Evolutionary conservation across 345 rosid species (phyloP), one percentile per base, ranked within the genome.

Genomic region (rapeseed (Brassica napus)): DNA sequence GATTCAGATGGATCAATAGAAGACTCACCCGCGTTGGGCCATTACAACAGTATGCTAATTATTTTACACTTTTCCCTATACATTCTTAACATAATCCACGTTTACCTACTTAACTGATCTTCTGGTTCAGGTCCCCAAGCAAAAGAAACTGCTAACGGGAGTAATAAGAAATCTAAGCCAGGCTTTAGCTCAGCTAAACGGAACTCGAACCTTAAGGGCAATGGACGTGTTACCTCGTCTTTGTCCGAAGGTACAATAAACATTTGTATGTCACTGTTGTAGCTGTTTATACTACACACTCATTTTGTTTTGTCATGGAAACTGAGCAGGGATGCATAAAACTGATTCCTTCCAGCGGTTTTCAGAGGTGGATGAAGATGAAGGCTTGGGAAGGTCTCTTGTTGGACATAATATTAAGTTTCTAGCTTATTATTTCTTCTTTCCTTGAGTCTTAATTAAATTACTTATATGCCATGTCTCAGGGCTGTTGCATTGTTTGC

Each of bases 361-460:
- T 68, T 77, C 83, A 58, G 92, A 86, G 79, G 83, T 76, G 80
- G 83, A 72, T 65, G 90, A 87, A 77, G 90, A 83, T 82, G 90
- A 87, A 81, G 99, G 90, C 65, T 77, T 86, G 84, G 85, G 87
- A 76, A 96, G 97, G 98, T 93, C 75, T 79, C 65, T 78, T 79
- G 64, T 72, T 59, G 32, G 61, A 16, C 76, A 68, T 58, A n/a
- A 24, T 63, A 49, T 31, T 72, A 34, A 65, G 21, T 60, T 35
- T 72, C 71, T 37, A 52, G 52, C 35, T 54, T 73, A 18, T 59
- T 31, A 18, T 59, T 23, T 12, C 78, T 68, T 73, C 26, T 30
- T 68, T 59, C 70, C 37, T 67, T 26, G 30, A 26, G 65, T 59
- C 59, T 83, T 69, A 67, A 75, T 76, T 74, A 70, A 64, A 54